Evolutionary conservation across 495 filamentous ascomycete species (phyloP).

Genomic region (Pseudoneurospora amorphoporcata): DNA sequence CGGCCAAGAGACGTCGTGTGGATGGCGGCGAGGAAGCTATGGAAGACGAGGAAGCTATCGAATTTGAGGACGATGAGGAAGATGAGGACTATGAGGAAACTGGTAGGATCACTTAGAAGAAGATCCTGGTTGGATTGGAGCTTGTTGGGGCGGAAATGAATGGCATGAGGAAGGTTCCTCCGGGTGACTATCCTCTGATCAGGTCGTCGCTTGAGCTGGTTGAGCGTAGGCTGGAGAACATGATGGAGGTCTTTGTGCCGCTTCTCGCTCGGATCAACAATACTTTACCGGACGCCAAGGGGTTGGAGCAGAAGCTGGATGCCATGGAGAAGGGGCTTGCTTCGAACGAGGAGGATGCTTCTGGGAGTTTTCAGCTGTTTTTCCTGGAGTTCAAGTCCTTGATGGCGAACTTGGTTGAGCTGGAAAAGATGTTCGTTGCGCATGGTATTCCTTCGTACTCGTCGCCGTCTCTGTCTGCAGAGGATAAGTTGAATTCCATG

Average conservation of each 20-base stretch:
- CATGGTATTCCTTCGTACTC: background rate
- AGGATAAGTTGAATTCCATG: background rate
- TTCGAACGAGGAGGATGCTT: background rate
- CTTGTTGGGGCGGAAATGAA: background rate
- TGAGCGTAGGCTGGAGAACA: background rate
- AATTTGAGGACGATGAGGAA: background rate
- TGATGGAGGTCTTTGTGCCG: background rate
- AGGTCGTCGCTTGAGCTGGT: background rate
- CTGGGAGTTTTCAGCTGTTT: background rate
- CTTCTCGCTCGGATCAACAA: background rate
- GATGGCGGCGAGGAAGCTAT: background rate
- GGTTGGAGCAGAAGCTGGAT: background rate
- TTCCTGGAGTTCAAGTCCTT: background rate
- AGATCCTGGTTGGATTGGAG: background rate
- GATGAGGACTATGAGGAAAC: background rate
- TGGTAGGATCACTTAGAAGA: background rate
- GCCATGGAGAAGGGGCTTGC: background rate
- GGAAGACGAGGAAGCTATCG: background rate
- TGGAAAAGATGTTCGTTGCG: background rate
- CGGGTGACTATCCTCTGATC: background rate
- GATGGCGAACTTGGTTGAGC: background rate
- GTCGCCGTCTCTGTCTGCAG: background rate
- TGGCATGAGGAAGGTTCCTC: background rate
- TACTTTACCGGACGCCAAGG: background rate
- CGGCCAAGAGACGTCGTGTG: background rate